A percentile compares a stretch with the other conserved stretches of the same genome.
phyloP scores from a whole-genome alignment of 768 basidiomycete genomes.

The Pholiota conissans region DNA sequence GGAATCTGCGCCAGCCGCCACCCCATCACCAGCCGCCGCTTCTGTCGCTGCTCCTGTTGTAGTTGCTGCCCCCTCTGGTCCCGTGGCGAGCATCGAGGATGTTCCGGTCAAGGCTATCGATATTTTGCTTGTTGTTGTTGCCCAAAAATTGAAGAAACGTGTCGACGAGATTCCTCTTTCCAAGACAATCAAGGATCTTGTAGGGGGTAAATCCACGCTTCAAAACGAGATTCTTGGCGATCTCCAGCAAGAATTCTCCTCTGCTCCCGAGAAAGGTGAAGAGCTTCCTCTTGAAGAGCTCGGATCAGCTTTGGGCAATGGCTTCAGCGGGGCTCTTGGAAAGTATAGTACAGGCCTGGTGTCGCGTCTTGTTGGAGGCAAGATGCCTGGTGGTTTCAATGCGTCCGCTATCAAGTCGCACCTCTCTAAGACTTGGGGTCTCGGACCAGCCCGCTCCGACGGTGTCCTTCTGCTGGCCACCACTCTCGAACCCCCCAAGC shows the following conservation, averaged over 20 bases:
- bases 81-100: slow-evolving; percentile 81
- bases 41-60: slow-evolving; percentile 43
- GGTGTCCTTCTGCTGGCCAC: slow-evolving; percentile 88
- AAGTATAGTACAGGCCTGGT: slow-evolving; percentile 92
- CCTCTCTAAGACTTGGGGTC: slow-evolving; percentile 91
- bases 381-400: slow-evolving; percentile 99
- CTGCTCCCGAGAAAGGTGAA: slow-evolving; percentile 97
- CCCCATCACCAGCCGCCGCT: slow-evolving; percentile 35
- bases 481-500: slow-evolving; percentile 92
- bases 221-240: slow-evolving; percentile 99
- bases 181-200: slow-evolving; percentile 98
- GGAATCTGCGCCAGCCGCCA: slow-evolving; percentile 31
- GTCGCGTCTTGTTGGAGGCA: slow-evolving; percentile 88
- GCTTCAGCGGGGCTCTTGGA: slow-evolving; percentile 84
- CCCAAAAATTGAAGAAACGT: slow-evolving; percentile 98
- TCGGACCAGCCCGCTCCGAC: slow-evolving; percentile 89
- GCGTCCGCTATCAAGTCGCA: slow-evolving; percentile 86
- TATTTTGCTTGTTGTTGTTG: slow-evolving; percentile 83
- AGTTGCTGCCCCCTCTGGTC: slow-evolving; percentile 52
- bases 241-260: slow-evolving; percentile 90
- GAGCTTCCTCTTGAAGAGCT: slow-evolving; percentile 96
- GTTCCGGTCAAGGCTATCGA: slow-evolving; percentile 90
- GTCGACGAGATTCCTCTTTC: slow-evolving; percentile 84
- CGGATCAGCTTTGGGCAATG: slow-evolving; percentile 77
- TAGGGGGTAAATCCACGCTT: slow-evolving; percentile 96